Evolutionary conservation across 2,329 filamentous ascomycete genomes (phyloP), one percentile per base, ranked within the genome.

Genomic region (Geosmithia flava): DNA sequence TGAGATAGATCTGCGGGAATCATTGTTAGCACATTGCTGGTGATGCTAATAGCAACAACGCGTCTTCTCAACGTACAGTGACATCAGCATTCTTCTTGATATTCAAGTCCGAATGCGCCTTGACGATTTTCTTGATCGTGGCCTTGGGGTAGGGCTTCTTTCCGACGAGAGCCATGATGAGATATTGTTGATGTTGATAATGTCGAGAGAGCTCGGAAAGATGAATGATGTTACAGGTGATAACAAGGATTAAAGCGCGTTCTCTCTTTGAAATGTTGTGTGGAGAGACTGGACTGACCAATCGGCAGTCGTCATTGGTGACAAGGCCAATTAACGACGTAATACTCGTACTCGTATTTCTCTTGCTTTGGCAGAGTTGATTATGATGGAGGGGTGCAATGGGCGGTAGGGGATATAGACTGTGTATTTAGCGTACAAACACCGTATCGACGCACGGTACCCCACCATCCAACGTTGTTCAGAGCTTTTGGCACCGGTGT

Each of bases 21-120:
- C 10, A 15, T 20, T 13, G 54, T 67, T 47, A 64, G 59, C 45
- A 33, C 23, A 16, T 39, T 27, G 27, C 15, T 27, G 15, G 10
- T n/a, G 15, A 7, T 19, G 17, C 23, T 13, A 7, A 7, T 20
- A 23, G 27, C 17, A 20, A 17, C 23, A 30, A 40, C 48, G 46
- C 46, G 50, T 43, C 48, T 44, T 19, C n/a, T 3, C 20, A 15
- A 13, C 76, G 51, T 67, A 94, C 87, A 68, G 91, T 72, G 50
- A 94, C 81, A 65, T 95, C 90, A 29, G 82, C 85, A 64, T 93
- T 90, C 65, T 88, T 93, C 70, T 83, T 87, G 53, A 95, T 66
- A 53, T 77, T 84, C 60, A 83, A 81, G 53, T 86, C 84, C 8
- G 87, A 85, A 64, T 95, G 88, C 17, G 87, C 88, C 67, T 95